phyloP scores from a whole-genome alignment of 2,329 filamentous ascomycete genomes.

The Tolypocladium sp. region DNA sequence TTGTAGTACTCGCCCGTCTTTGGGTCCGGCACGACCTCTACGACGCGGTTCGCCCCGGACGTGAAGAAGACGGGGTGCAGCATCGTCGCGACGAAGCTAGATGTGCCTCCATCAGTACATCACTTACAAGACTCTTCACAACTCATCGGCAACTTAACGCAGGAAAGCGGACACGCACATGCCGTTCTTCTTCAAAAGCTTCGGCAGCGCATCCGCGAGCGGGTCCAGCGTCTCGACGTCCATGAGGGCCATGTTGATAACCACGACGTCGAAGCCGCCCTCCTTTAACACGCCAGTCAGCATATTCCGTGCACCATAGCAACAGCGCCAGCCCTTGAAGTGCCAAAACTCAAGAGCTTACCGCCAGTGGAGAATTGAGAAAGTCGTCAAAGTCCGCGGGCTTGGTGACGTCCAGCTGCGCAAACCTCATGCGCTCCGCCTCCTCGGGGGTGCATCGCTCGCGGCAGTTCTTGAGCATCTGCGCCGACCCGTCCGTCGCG shows the following conservation, averaged over 20 bases:
- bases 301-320: background rate
- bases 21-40: slow-evolving; percentile 27
- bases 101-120: background rate
- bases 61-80: slow-evolving; percentile 42
- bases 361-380: slow-evolving; percentile 8
- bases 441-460: slow-evolving; percentile 1
- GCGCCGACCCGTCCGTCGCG: slow-evolving; percentile 33
- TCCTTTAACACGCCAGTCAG: slow-evolving; percentile 8
- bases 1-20: slow-evolving; percentile 24
- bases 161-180: slow-evolving; percentile 22
- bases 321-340: background rate
- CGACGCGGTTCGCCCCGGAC: slow-evolving; percentile 25
- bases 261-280: slow-evolving; percentile 29
- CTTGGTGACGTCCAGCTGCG: slow-evolving; percentile 28
- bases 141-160: background rate
- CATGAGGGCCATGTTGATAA: slow-evolving; percentile 41
- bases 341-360: background rate
- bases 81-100: slow-evolving; percentile 34
- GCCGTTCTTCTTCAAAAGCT: slow-evolving; percentile 28
- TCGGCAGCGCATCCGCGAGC: slow-evolving; percentile 28
- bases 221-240: slow-evolving; percentile 33
- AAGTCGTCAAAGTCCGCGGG: slow-evolving; percentile 18
- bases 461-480: slow-evolving; percentile 29
- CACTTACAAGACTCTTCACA: background rate
- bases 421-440: slow-evolving; percentile 17